A percentile compares a stretch with the other conserved stretches of the same genome.
phyloP scores from a whole-genome alignment of 1,284 basidiomycete species.

The Ceratobasidium papillatum region DNA sequence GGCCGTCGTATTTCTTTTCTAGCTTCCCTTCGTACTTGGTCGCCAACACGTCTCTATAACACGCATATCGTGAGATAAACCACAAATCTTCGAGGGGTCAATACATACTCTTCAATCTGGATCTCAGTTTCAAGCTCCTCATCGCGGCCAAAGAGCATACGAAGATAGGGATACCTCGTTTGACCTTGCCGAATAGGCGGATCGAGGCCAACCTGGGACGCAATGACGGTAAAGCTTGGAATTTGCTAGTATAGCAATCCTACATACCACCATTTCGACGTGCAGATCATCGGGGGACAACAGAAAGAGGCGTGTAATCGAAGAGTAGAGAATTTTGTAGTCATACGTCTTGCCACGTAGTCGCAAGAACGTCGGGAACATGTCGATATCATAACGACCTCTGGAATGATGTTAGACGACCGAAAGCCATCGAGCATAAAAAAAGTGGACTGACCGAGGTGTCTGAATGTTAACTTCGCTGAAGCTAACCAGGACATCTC shows the following conservation, averaged over 20 bases:
- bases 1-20: slow-evolving; percentile 91
- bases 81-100: neutral
- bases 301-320: slow-evolving; percentile 91
- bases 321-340: slow-evolving; percentile 95
- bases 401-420: slow-evolving; percentile 52
- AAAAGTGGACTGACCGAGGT: slow-evolving; percentile 61
- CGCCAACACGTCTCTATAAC: slow-evolving; percentile 59
- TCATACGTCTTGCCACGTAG: slow-evolving; percentile 98
- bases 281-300: slow-evolving; percentile 94
- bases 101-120: slow-evolving; percentile 87
- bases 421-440: slow-evolving; percentile 9
- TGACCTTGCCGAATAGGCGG: slow-evolving; percentile 98
- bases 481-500: slow-evolving; percentile 94
- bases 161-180: slow-evolving; percentile 96
- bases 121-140: slow-evolving; percentile 97
- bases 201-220: slow-evolving; percentile 80
- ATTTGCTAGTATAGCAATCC: neutral
- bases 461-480: slow-evolving; percentile 97
- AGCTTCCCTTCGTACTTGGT: slow-evolving; percentile 76
- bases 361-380: slow-evolving; percentile 94
- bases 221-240: neutral
- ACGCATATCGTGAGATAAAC: slow-evolving; percentile 6
- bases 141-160: slow-evolving; percentile 96
- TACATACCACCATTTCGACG: slow-evolving; percentile 88
- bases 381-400: slow-evolving; percentile 97